Evolutionary conservation across 2,329 filamentous ascomycete genomes (phyloP).

Genomic region (Kalmusia sp.): DNA sequence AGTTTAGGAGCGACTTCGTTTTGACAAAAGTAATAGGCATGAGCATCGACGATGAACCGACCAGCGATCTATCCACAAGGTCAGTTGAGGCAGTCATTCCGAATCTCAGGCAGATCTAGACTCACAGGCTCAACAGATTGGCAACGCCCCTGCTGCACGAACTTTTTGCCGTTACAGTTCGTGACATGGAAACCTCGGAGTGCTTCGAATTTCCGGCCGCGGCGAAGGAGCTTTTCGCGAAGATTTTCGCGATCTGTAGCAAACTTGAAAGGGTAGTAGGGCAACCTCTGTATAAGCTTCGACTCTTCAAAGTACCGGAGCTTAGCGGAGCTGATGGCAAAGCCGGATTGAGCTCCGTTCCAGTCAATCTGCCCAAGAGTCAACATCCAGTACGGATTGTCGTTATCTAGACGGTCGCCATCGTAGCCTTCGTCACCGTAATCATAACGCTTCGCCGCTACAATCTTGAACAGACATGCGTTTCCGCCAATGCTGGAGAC

Average conservation of each 20-base stretch:
- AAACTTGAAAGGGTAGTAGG: constrained; percentile 1
- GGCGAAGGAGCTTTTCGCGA: not conserved
- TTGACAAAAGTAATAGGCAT: constrained; percentile 7
- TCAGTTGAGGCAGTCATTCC: not conserved
- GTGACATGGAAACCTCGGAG: constrained; percentile 3
- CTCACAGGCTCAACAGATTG: not conserved
- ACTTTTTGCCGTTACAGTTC: not conserved
- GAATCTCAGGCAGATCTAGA: not conserved
- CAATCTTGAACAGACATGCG: not conserved
- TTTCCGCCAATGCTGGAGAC: constrained; percentile 1
- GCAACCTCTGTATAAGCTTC: not conserved
- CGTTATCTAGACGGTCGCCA: not conserved
- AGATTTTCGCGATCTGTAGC: not conserved
- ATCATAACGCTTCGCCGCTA: constrained; percentile 1
- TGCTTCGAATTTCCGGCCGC: not conserved
- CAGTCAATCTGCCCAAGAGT: constrained; percentile 1
- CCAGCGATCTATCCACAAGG: not conserved
- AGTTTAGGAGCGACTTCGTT: not conserved
- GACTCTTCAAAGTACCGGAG: not conserved
- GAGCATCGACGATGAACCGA: constrained; percentile 3
- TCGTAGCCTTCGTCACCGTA: not conserved
- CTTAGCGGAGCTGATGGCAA: not conserved
- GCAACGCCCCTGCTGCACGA: not conserved
- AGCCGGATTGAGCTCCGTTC: not conserved
- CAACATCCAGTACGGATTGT: not conserved